Conservation (phyloP, 306 rosid genomes). For the Albizia julibrissin region DNA sequence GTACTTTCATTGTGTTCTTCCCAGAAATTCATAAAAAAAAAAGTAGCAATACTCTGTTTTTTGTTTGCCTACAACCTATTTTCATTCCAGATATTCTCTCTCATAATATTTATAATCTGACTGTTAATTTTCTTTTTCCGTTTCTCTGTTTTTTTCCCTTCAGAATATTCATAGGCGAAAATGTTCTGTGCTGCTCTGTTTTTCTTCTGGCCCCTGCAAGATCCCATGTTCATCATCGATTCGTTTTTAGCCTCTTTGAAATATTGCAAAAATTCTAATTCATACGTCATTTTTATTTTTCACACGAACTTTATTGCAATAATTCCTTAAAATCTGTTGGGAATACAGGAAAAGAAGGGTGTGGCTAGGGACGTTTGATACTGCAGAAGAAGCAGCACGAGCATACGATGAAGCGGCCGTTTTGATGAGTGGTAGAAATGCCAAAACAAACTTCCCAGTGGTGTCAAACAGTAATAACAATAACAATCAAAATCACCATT, state of each 20-base stretch:
- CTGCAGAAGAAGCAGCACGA: slow-evolving; percentile 87
- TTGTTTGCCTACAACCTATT: too few species aligned
- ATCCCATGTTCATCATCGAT: not conserved
- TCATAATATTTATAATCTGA: too few species aligned
- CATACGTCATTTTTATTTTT: not conserved
- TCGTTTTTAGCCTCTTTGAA: not conserved
- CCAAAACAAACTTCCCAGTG: slow-evolving; percentile 85
- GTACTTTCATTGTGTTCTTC: not conserved
- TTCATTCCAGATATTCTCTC: too few species aligned
- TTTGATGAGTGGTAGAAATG: slow-evolving; percentile 77
- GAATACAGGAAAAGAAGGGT: slow-evolving; percentile 81
- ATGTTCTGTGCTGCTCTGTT: not conserved
- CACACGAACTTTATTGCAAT: not conserved
- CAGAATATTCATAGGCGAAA: not conserved
- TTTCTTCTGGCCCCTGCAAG: not conserved
- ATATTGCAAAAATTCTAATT: not conserved
- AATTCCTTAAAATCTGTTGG: not conserved
- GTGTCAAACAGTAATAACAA: not conserved
- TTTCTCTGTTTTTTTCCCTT: too few species aligned
- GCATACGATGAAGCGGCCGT: slow-evolving; percentile 94
- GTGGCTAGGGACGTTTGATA: slow-evolving; percentile 91
- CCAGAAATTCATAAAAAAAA: too few species aligned
- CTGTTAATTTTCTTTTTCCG: too few species aligned
- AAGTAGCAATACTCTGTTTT: not conserved
- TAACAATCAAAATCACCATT: not conserved